Evolutionary conservation across 2,329 filamentous ascomycete species (phyloP), one percentile per base, ranked within the genome.

Genomic region (Amesomyces nigricolor): DNA sequence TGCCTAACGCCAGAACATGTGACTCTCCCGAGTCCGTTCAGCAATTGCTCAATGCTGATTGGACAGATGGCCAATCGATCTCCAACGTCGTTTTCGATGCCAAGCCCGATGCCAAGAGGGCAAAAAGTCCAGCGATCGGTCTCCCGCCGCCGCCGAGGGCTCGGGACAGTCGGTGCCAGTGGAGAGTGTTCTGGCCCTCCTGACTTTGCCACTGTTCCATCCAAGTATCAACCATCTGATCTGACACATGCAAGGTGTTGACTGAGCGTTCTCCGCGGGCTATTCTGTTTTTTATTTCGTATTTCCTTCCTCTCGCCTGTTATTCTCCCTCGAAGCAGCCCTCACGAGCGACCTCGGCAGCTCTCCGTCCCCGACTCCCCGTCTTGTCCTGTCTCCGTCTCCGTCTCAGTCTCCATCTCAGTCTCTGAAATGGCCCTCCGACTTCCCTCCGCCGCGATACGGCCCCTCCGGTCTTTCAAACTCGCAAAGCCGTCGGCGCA

Each of bases 371-470:
- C 22, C 6, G 4, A 26, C 22, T 26, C 22, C 22, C 22, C 22
- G 22, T 26, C 22, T 26, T 26, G 22, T 26, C 22, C 22, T 26
- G 22, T 5, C 22, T 26, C 22, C 22, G 22, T 35, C 32, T 35
- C 32, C 32, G 32, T 35, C 35, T 51, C 42, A 32, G 26, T 54
- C 22, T 45, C 47, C 35, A 35, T 7, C 16, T 16, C 22, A 9
- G 38, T 35, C 51, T 11, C 38, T 48, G 51, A 42, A 57, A 76
- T 77, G 74, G 69, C 72, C 39, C 59, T 75, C 55, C 70, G 72
- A 58, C 72, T 72, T 56, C 70, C 71, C 29, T 64, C 70, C 61
- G 54, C 45, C 48, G 51, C 47, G 43, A 17, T 63, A 26, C 61
- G 61, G 43, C 58, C 56, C n/a, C 59, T 64, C 47, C 59, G 63